Conservation (phyloP, 2,329 filamentous ascomycete genomes). For the Xenoacremonium recifei region DNA sequence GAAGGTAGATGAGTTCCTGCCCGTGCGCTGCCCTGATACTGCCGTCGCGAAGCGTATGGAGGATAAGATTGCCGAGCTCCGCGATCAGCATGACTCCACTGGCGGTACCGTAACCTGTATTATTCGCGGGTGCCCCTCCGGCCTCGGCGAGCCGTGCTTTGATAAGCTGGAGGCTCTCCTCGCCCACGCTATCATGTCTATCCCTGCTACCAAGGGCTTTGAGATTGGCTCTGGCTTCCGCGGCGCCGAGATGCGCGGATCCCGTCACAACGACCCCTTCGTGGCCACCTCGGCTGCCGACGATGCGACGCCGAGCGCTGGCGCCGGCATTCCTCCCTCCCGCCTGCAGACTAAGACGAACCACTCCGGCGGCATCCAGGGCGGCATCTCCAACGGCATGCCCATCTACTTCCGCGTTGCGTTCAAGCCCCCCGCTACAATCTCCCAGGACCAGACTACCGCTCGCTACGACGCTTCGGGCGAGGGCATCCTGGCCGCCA, state of each 20-base stretch:
- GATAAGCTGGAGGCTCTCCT: conserved; percentile 93
- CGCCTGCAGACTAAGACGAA: conserved; percentile 74
- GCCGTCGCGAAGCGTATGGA: conserved; percentile 70
- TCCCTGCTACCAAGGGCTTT: conserved; percentile 93
- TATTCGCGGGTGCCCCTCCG: conserved; percentile 79
- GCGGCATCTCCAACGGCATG: conserved; percentile 90
- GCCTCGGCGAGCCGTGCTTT: conserved; percentile 91
- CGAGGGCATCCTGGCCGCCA: conserved; percentile 79
- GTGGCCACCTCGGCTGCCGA: conserved; percentile 37
- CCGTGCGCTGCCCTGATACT: conserved; percentile 79
- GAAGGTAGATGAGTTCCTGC: conserved; percentile 79
- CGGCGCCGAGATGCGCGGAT: conserved; percentile 82
- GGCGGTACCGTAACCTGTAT: conserved; percentile 95
- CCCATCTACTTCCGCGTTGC: conserved; percentile 92
- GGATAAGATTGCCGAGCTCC: conserved; percentile 72
- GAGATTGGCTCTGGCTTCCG: conserved; percentile 92
- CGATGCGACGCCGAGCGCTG: conserved; percentile 43
- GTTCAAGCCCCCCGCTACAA: conserved; percentile 94
- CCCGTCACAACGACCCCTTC: conserved; percentile 81
- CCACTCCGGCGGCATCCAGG: conserved; percentile 92
- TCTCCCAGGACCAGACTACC: conserved; percentile 83
- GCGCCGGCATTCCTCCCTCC: conserved; percentile 42
- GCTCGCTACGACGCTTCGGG: conserved; percentile 70
- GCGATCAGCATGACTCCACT: conserved; percentile 81
- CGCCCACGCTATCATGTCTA: conserved; percentile 90